Evolutionary conservation across 257 asterid genomes (phyloP), one percentile per base, ranked within the genome.

Genomic region (Fraxinus anomala): DNA sequence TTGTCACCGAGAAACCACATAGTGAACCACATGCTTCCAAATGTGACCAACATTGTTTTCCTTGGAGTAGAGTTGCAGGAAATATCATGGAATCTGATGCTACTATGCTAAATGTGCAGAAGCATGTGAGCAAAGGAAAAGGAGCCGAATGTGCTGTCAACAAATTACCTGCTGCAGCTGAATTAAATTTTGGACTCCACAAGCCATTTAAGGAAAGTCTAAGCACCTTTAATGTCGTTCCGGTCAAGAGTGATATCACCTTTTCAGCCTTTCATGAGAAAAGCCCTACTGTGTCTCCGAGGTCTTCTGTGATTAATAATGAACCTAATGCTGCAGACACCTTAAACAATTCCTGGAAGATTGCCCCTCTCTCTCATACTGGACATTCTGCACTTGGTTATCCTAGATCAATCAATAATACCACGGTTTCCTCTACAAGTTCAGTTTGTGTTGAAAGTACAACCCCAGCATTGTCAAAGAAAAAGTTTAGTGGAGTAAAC

Each of bases 241-340:
- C 73, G 37, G 83, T 79, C n/a, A 80, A 76, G 81, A 77, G 77
- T 63, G 80, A 61, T 71, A 74, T 36, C 80, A 79, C 24, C 37
- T 76, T 76, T 80, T 26, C 86, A 66, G 86, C 69, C 73, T 80
- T 80, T 68, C 86, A 76, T 67, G 83, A 71, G 70, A 82, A 78
- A 68, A 51, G 24, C 78, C 82, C 77, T 23, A 40, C 74, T 47
- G 26, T 74, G 54, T 76, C 71, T 79, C 83, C 71, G 69, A 75
- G 79, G 68, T n/a, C 80, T 79, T 78, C 80, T 47, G 79, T 63
- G 76, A 47, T 73, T 68, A 79, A 68, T 31, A 77, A 76, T 42
- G 80, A 75, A 77, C 76, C 86, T 79, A 73, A 40, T 80, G 65
- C 70, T 26, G 78, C 78, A 77, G 82, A 81, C 79, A 59, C 80